A percentile compares a stretch with the other conserved stretches of the same genome.
Conservation (phyloP, 1,284 basidiomycete species). For the Rhodofomes roseus region DNA sequence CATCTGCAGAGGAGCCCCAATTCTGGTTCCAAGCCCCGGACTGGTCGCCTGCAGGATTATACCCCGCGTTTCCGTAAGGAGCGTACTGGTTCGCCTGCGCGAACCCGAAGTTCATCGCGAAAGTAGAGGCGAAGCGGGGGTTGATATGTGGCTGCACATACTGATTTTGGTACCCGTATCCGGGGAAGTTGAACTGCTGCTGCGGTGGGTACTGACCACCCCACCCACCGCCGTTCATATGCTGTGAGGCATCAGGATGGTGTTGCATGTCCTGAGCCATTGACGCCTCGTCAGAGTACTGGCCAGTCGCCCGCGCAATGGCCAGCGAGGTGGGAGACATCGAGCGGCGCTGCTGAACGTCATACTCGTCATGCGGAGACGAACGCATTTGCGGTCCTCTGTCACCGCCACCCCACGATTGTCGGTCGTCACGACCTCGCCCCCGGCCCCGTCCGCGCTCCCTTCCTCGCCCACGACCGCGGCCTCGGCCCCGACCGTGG, state of each 20-base stretch:
- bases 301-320: conserved; percentile 44
- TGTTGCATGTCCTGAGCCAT: conserved; percentile 11
- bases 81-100: conserved; percentile 13
- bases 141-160: conserved; percentile 80
- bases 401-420: conserved; percentile 11
- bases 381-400: conserved; percentile 4
- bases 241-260: conserved; percentile 8
- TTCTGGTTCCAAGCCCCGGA: conserved; percentile 8
- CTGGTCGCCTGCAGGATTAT: conserved; percentile 6
- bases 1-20: conserved; percentile 7
- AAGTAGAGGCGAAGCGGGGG: conserved; percentile 60
- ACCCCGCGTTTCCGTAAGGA: conserved; percentile 10
- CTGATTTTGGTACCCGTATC: conserved; percentile 29
- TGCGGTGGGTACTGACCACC: conserved; percentile 19
- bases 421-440: conserved; percentile 26
- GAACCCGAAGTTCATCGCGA: conserved; percentile 40
- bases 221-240: conserved; percentile 16
- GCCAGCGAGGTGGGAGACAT: conserved; percentile 45
- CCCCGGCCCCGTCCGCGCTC: conserved; percentile 35
- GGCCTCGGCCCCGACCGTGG: conserved; percentile 17
- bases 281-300: conserved; percentile 29
- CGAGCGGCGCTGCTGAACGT: conserved; percentile 28
- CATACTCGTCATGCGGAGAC: conserved; percentile 24
- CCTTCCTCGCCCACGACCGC: conserved; percentile 26
- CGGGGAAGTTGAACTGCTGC: conserved; percentile 18